These are phyloP conservation scores for Penicillium simplicissimum DNA, from an alignment of 495 filamentous ascomycete genomes.

Conservation along the genomic window DNA sequence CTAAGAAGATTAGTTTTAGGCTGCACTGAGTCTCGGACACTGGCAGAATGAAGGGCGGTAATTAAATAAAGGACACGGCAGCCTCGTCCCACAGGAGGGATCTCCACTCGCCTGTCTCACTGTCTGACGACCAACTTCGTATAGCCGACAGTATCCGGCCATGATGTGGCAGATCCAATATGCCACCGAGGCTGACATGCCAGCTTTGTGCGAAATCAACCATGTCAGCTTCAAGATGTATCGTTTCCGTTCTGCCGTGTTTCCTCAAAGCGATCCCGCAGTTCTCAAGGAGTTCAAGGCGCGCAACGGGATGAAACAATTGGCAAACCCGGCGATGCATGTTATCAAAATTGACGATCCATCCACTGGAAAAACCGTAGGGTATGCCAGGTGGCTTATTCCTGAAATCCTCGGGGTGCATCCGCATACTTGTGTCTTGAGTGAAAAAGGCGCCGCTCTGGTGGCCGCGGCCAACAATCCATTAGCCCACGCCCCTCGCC, in stretches of 20 bases:
- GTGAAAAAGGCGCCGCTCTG: not conserved
- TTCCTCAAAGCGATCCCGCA: not conserved
- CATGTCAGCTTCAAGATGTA: not conserved
- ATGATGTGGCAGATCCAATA: not conserved
- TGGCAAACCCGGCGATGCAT: not conserved
- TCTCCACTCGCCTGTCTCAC: too few species aligned
- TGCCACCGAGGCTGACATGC: conserved; percentile 1
- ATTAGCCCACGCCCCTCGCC: not conserved
- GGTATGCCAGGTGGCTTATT: not conserved
- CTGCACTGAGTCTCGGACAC: too few species aligned
- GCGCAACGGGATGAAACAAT: not conserved
- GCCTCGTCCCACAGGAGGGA: too few species aligned
- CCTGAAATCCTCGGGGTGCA: not conserved
- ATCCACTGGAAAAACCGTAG: not conserved
- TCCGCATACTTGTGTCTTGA: not conserved
- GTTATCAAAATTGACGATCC: not conserved
- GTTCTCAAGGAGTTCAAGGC: not conserved
- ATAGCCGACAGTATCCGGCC: not conserved
- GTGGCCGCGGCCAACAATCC: not conserved
- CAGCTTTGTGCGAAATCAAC: conserved; percentile 1
- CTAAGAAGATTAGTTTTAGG: too few species aligned
- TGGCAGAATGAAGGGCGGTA: too few species aligned
- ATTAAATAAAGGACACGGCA: too few species aligned
- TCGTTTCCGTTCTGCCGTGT: not conserved
- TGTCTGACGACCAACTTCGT: too few species aligned